A percentile compares a stretch with the other conserved stretches of the same genome.
Evolutionary conservation across 2,329 filamentous ascomycete species (phyloP).

Genomic region (Graphilbum ipis-grandicollis): DNA sequence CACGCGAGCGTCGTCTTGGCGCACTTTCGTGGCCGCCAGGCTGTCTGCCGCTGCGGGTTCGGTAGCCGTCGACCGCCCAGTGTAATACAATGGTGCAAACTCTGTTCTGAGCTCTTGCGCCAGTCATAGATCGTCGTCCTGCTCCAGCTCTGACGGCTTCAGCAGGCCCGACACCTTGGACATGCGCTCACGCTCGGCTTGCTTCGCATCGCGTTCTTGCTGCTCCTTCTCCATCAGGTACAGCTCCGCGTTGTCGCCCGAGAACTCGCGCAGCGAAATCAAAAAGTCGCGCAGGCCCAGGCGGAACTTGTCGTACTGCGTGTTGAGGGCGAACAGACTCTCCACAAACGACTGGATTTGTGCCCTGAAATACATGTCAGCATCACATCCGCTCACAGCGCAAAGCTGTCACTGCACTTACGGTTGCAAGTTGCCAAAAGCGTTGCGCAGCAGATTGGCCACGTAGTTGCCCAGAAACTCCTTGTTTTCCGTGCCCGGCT

Average conservation of each 20-base stretch:
- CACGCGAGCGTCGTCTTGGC: neutral
- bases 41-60: neutral
- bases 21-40: neutral
- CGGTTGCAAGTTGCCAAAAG: conserved; percentile 85
- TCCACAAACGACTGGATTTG: conserved; percentile 88
- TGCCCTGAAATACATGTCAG: conserved; percentile 38
- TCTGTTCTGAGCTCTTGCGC: conserved; percentile 48
- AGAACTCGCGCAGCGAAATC: conserved; percentile 92
- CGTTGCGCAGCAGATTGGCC: conserved; percentile 65
- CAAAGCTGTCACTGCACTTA: no score
- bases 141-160: conserved; percentile 91
- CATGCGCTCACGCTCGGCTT: conserved; percentile 75
- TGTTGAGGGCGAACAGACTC: conserved; percentile 74
- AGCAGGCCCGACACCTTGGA: conserved; percentile 91
- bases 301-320: conserved; percentile 86
- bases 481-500: conserved; percentile 67
- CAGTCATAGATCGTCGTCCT: conserved; percentile 82
- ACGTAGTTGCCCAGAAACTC: conserved; percentile 87
- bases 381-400: no score
- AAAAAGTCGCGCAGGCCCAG: conserved; percentile 91
- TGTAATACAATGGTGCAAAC: conserved; percentile 24
- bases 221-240: conserved; percentile 91
- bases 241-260: conserved; percentile 85
- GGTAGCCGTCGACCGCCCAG: neutral
- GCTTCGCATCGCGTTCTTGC: conserved; percentile 68